A percentile compares a stretch with the other conserved stretches of the same genome.
Conservation (phyloP, 148 eudicot species). For the Spergularia marina region DNA sequence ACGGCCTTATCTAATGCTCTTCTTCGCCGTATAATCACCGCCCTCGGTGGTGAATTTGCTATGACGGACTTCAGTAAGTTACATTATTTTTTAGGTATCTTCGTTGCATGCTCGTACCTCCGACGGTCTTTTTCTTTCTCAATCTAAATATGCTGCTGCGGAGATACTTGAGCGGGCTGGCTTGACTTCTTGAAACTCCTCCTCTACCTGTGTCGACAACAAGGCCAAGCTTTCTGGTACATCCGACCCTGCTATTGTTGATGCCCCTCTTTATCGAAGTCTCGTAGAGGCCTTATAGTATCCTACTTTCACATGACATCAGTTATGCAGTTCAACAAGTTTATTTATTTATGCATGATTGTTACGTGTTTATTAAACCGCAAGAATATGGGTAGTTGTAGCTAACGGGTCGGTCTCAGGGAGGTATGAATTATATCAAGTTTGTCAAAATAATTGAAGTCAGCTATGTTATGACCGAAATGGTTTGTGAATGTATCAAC, state of each 20-base stretch:
- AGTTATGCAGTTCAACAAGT: conserved; percentile 8
- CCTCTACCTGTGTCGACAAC: background rate
- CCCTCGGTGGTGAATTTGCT: background rate
- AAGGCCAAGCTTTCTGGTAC: background rate
- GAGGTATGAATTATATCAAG: too few species aligned
- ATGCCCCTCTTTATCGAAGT: background rate
- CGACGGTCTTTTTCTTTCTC: too few species aligned
- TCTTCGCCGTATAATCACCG: background rate
- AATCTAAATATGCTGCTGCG: background rate
- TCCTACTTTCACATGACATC: background rate
- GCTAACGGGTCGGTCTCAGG: too few species aligned
- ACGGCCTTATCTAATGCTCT: background rate
- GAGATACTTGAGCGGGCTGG: background rate
- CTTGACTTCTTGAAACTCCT: background rate
- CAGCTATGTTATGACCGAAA: too few species aligned
- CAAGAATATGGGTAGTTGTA: too few species aligned
- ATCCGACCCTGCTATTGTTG: background rate
- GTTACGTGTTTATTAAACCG: too few species aligned
- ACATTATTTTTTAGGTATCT: conserved; percentile 1
- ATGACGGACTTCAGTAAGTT: background rate
- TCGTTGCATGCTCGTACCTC: background rate
- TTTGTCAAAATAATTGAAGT: too few species aligned
- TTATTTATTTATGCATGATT: too few species aligned
- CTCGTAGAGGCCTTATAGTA: background rate
- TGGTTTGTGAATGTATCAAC: too few species aligned